Conservation (phyloP, 2,329 filamentous ascomycete species). For the Curvularia verruculosa region DNA sequence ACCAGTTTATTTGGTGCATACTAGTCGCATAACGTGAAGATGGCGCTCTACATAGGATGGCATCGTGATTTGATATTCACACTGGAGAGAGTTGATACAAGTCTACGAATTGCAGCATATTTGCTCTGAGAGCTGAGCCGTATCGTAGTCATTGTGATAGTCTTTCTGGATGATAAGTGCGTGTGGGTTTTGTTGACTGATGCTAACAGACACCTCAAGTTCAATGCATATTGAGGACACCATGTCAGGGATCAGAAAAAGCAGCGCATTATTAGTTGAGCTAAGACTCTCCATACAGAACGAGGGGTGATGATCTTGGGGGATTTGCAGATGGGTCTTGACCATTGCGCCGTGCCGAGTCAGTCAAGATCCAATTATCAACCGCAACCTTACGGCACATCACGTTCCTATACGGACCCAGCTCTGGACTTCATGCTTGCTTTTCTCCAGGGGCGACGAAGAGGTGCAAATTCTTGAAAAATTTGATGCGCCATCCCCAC, state of each 20-base stretch:
- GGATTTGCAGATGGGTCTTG: slow-evolving; percentile 1
- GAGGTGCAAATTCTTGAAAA: background rate
- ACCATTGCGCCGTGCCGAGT: background rate
- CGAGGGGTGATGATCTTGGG: background rate
- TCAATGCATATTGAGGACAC: background rate
- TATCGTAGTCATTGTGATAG: too few species aligned
- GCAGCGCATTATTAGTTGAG: background rate
- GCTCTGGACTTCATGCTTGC: background rate
- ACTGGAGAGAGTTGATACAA: too few species aligned
- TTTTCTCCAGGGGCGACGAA: background rate
- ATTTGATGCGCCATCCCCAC: background rate
- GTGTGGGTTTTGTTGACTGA: too few species aligned
- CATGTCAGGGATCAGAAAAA: background rate
- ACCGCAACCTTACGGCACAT: background rate
- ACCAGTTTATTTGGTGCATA: too few species aligned
- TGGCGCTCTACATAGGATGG: too few species aligned
- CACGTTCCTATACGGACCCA: background rate
- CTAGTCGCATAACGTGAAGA: too few species aligned
- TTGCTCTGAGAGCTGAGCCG: too few species aligned
- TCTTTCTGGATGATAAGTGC: too few species aligned
- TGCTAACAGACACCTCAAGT: too few species aligned
- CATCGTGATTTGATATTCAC: too few species aligned
- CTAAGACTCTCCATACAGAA: background rate
- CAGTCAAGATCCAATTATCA: background rate
- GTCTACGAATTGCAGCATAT: too few species aligned